phyloP scores from a whole-genome alignment of 352 stramenopile genomes.

The Pythium folliculosum region DNA sequence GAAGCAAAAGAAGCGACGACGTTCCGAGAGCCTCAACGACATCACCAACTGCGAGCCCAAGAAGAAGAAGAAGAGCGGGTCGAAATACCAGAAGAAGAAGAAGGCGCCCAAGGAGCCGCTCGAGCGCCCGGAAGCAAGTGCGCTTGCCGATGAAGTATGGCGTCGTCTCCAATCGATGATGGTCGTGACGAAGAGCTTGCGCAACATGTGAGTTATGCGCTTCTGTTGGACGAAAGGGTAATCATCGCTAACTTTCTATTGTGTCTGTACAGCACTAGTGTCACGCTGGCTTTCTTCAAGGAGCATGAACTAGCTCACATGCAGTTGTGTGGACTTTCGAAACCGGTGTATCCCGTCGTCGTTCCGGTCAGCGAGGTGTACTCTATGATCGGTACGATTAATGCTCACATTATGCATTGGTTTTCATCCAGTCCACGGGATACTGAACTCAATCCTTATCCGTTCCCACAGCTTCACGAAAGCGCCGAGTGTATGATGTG shows the following conservation, averaged over 20 bases:
- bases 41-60: constrained; percentile 2
- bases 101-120: neutral
- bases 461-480: constrained; percentile 50
- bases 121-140: constrained; percentile 8
- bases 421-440: neutral
- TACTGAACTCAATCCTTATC: neutral
- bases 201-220: constrained; percentile 20
- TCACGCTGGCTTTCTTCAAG: constrained; percentile 63
- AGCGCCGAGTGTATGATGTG: constrained; percentile 76
- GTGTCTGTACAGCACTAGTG: constrained; percentile 38
- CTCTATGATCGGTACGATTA: constrained; percentile 54
- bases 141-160: constrained; percentile 15
- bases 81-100: neutral
- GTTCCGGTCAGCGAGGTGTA: constrained; percentile 66
- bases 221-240: too few species aligned
- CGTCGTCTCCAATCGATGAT: constrained; percentile 21
- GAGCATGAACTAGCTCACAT: constrained; percentile 50
- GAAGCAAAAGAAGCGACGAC: constrained; percentile 2
- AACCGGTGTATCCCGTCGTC: constrained; percentile 41
- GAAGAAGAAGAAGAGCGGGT: neutral
- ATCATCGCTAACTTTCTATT: neutral
- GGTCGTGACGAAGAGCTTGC: constrained; percentile 9
- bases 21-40: constrained; percentile 13
- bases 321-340: constrained; percentile 2
- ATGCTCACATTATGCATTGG: neutral